Evolutionary conservation across 2,329 filamentous ascomycete species (phyloP).

Genomic region (Aspergillus quadrilineatus): DNA sequence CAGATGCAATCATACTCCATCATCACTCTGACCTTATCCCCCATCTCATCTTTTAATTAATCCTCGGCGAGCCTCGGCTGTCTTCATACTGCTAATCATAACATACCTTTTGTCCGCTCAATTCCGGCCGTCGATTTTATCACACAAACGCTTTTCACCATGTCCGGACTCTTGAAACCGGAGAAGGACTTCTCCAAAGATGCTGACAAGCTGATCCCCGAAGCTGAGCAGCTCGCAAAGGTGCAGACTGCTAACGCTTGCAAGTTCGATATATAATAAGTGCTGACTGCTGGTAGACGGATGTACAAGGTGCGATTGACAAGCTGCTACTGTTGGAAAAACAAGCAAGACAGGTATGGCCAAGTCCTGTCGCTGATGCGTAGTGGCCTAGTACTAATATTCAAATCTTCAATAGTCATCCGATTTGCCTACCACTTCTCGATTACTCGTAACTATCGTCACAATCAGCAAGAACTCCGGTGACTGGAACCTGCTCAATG

Average conservation of each 20-base stretch:
- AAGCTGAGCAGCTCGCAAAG: constrained; percentile 86
- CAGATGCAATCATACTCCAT: constrained; percentile 14
- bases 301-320: constrained; percentile 85
- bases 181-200: constrained; percentile 99
- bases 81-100: constrained; percentile 5
- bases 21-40: constrained; percentile 7
- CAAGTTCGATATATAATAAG: background rate
- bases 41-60: constrained; percentile 16
- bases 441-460: constrained; percentile 82
- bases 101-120: background rate
- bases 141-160: constrained; percentile 47
- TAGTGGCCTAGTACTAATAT: constrained; percentile 10
- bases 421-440: constrained; percentile 91
- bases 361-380: background rate
- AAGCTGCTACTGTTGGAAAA: constrained; percentile 92
- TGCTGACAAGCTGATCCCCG: constrained; percentile 84
- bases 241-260: constrained; percentile 49
- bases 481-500: constrained; percentile 93
- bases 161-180: constrained; percentile 83
- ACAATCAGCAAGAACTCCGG: constrained; percentile 90
- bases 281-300: constrained; percentile 44
- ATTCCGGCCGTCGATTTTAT: constrained; percentile 7
- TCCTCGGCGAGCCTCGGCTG: constrained; percentile 8
- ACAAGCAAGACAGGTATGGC: constrained; percentile 83
- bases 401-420: constrained; percentile 65